Percentiles rank a stretch among this genome's conserved stretches.
Conservation (phyloP, 805 yeast genomes). For the Tetrapisispora taiwanensis region DNA sequence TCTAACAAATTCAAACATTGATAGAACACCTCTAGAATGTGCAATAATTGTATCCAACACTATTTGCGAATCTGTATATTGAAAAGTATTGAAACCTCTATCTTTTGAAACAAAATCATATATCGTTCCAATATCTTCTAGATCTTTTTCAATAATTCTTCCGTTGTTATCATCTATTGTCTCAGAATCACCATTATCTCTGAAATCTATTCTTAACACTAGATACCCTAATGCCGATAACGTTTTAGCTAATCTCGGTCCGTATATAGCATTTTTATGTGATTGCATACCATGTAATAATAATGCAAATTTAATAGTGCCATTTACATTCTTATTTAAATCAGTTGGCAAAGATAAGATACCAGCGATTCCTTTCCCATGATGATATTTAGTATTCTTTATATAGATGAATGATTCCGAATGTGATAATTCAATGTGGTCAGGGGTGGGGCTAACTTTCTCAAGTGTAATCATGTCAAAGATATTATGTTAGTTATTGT, state of each 20-base stretch:
- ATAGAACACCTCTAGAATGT: slow-evolving; percentile 74
- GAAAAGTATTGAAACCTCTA: background rate
- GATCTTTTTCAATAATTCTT: slow-evolving; percentile 52
- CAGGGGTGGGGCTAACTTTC: slow-evolving; percentile 3
- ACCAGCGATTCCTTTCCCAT: slow-evolving; percentile 29
- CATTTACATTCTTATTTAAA: no score
- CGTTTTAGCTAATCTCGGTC: slow-evolving; percentile 47
- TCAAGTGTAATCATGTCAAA: no score
- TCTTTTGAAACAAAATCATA: background rate
- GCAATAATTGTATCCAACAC: slow-evolving; percentile 51
- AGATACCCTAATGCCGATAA: slow-evolving; percentile 55
- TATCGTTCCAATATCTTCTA: slow-evolving; percentile 52
- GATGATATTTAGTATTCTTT: slow-evolving; percentile 16
- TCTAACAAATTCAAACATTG: slow-evolving; percentile 63
- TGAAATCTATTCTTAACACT: slow-evolving; percentile 70
- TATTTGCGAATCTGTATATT: slow-evolving; percentile 18
- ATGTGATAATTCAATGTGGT: slow-evolving; percentile 7
- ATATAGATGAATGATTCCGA: slow-evolving; percentile 16
- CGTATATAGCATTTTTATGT: slow-evolving; percentile 72
- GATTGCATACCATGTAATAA: slow-evolving; percentile 81
- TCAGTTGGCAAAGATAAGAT: slow-evolving; percentile 15
- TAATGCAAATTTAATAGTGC: slow-evolving; percentile 36
- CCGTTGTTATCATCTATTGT: slow-evolving; percentile 34
- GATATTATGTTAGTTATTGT: no score
- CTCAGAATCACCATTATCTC: slow-evolving; percentile 76